A percentile compares a stretch with the other conserved stretches of the same genome.
These are phyloP conservation scores for Terana coerulea DNA, from an alignment of 768 basidiomycete genomes.

Conservation along the genomic window DNA sequence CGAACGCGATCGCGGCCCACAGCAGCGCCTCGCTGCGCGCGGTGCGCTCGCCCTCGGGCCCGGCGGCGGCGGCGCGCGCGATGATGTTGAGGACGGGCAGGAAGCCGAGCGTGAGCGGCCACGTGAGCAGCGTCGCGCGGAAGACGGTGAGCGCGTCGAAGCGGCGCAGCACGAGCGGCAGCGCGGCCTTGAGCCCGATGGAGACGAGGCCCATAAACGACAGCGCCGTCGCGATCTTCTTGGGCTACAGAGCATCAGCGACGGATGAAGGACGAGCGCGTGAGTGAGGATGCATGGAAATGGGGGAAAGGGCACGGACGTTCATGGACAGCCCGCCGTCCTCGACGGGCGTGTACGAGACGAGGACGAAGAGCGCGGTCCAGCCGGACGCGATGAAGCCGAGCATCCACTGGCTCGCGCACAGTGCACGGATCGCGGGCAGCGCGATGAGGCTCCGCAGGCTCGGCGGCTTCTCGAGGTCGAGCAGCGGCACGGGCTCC, in stretches of 20 bases:
- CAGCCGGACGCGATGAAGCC: slow-evolving; percentile 53
- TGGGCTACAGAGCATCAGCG: slow-evolving; percentile 32
- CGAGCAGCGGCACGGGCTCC: neutral
- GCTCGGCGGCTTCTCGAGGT: slow-evolving; percentile 17
- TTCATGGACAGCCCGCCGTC: slow-evolving; percentile 56
- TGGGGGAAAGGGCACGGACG: slow-evolving; percentile 33
- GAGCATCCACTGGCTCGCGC: slow-evolving; percentile 47
- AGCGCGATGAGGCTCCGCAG: slow-evolving; percentile 38
- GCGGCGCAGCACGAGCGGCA: slow-evolving; percentile 49
- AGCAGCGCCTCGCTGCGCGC: slow-evolving; percentile 30
- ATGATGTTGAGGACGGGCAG: slow-evolving; percentile 50
- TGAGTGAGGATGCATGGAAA: neutral
- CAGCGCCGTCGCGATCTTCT: slow-evolving; percentile 57
- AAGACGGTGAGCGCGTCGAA: slow-evolving; percentile 48
- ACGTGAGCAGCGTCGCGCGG: slow-evolving; percentile 46
- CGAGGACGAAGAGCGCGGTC: slow-evolving; percentile 64
- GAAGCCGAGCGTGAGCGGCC: slow-evolving; percentile 47
- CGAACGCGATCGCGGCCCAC: slow-evolving; percentile 47
- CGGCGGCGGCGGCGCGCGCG: slow-evolving; percentile 33
- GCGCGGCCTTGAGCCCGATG: slow-evolving; percentile 47
- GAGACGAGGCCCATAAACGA: slow-evolving; percentile 49
- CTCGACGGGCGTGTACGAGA: slow-evolving; percentile 58
- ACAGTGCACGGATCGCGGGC: slow-evolving; percentile 51
- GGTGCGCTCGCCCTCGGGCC: slow-evolving; percentile 21
- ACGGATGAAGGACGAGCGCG: neutral